A percentile compares a stretch with the other conserved stretches of the same genome.
phyloP scores from a whole-genome alignment of 495 filamentous ascomycete genomes.

The Tuber umbilicatum region DNA sequence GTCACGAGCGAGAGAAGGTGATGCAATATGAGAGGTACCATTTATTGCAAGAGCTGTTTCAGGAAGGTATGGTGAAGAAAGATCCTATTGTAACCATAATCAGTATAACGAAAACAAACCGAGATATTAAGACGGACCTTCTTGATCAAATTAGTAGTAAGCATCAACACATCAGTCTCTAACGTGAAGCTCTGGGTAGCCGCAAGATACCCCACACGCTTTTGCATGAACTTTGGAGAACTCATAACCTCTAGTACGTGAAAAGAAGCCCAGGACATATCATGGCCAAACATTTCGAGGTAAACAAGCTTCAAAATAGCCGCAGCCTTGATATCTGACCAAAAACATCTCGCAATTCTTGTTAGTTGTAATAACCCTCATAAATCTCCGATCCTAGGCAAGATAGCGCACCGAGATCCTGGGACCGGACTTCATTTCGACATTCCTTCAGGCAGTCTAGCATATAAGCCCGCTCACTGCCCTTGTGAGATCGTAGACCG shows the following conservation, averaged over 20 bases:
- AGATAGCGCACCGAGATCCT: slow-evolving; percentile 68
- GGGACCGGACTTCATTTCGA: slow-evolving; percentile 75
- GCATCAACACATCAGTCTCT: slow-evolving; percentile 95
- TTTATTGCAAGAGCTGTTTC: slow-evolving; percentile 77
- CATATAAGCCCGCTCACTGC: slow-evolving; percentile 87
- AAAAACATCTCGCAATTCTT: neutral
- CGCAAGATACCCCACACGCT: slow-evolving; percentile 90
- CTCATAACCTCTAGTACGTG: slow-evolving; percentile 99
- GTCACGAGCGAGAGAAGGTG: slow-evolving; percentile 80
- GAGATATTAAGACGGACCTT: slow-evolving; percentile 55
- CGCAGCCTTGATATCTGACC: slow-evolving; percentile 86
- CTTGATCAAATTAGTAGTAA: slow-evolving; percentile 93
- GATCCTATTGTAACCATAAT: slow-evolving; percentile 53
- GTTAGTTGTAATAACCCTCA: neutral
- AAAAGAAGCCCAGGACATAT: slow-evolving; percentile 99
- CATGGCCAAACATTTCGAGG: slow-evolving; percentile 96
- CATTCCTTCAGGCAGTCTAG: slow-evolving; percentile 89
- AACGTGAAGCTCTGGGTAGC: slow-evolving; percentile 92
- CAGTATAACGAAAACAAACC: neutral
- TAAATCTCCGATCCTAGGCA: neutral
- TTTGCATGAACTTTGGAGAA: slow-evolving; percentile 84
- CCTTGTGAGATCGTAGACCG: slow-evolving; percentile 88
- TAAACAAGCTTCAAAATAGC: slow-evolving; percentile 92
- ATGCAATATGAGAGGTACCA: slow-evolving; percentile 86
- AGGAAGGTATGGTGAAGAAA: slow-evolving; percentile 63